A percentile compares a stretch with the other conserved stretches of the same genome.
phyloP scores from a whole-genome alignment of 371 early-diverging fungal genomes.

The Funneliformis caledonium region DNA sequence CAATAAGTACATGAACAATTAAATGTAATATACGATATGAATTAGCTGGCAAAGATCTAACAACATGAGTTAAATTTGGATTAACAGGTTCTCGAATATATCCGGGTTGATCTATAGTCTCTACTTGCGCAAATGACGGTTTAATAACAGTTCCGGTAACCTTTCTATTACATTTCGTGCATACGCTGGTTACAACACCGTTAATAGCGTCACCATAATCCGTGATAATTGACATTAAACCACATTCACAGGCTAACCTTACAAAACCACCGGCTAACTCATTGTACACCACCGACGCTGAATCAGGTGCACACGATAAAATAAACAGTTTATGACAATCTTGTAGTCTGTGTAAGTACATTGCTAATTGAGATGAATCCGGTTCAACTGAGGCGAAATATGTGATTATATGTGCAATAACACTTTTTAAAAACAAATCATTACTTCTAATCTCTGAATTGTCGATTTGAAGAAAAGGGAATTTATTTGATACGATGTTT shows the following conservation, averaged over 20 bases:
- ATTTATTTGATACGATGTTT: neutral
- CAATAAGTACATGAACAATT: constrained; percentile 38
- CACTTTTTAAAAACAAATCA: constrained; percentile 30
- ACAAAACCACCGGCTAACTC: neutral
- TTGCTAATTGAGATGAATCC: constrained; percentile 17
- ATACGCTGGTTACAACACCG: neutral
- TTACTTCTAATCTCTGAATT: neutral
- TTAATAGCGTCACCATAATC: constrained; percentile 15
- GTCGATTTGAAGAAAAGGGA: neutral
- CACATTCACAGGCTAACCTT: constrained; percentile 38
- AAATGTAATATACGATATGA: constrained; percentile 42
- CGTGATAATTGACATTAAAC: constrained; percentile 21
- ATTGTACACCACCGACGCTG: constrained; percentile 3
- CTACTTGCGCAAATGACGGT: neutral
- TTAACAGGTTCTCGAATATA: constrained; percentile 25
- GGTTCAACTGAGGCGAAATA: constrained; percentile 27
- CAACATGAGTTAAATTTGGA: neutral
- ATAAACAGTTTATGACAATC: constrained; percentile 2
- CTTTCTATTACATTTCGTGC: constrained; percentile 15
- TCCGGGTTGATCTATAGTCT: neutral
- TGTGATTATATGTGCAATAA: constrained; percentile 27
- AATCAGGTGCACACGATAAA: constrained; percentile 2
- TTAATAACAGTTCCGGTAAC: neutral
- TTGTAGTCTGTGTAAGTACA: constrained; percentile 27
- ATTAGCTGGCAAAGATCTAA: constrained; percentile 20